Evolutionary conservation across 2,329 filamentous ascomycete species (phyloP), one percentile per base, ranked within the genome.

Genomic region (Decorospora gaudefroyi): DNA sequence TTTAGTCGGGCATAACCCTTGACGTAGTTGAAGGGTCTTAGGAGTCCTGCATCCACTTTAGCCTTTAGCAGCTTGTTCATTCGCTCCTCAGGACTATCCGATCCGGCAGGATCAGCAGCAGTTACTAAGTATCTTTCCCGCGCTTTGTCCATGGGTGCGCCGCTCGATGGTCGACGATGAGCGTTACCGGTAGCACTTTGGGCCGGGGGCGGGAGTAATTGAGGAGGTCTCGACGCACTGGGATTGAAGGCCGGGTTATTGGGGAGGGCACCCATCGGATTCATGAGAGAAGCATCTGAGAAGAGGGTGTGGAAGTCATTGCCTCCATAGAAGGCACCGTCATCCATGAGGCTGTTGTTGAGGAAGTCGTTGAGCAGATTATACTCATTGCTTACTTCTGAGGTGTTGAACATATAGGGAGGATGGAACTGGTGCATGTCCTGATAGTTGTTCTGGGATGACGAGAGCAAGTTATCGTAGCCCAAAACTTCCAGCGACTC

Each of bases 21-120:
- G 59, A 97, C 89, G 70, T 99, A 99, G 74, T 97, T 97, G 79
- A 99, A 99, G 1, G 93, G 93, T 65, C 91, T 93, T 46, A 99
- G 77, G 63, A 99, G 79, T 1, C 93, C 93, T 1, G 93, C 93
- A 57, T 97, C 91, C 72, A 96, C 95, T 72, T 99, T 99, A 52
- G 93, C 93, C 68, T 87, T 88, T 43, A 99, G 82, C 5, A 99
- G 82, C 59, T 93, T 90, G 64, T 92, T 87, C 88, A 99, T 96
- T 48, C 93, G 87, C 69, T 96, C 90, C 71, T 96, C 91, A 9
- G 93, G 90, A 15, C 87, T 87, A 59, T 86, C 83, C 57, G 90
- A 53, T 38, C 92, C 92, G 4, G 89, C 89, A 2, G 93, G 93
- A 69, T 99, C 93, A 35, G 93, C 93, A 10, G 93, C 93, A 55